These are phyloP conservation scores for Kuraishia piskuri DNA, from an alignment of 805 yeast genomes.

Conservation along the genomic window DNA sequence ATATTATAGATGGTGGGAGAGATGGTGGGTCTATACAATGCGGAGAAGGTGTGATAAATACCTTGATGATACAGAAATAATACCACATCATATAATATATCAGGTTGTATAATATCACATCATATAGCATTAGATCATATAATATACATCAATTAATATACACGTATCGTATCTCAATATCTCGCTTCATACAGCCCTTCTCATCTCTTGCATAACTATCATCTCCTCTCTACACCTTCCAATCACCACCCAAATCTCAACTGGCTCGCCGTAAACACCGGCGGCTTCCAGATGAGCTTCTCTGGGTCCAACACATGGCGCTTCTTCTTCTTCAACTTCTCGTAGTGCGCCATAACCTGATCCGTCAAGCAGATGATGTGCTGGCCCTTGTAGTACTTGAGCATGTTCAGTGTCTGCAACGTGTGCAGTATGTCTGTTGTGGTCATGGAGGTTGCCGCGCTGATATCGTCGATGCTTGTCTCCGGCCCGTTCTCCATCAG, in stretches of 20 bases:
- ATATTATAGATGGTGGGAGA: no score
- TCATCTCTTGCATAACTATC: no score
- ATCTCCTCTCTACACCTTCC: slow-evolving; percentile 4
- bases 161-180: no score
- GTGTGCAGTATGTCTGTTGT: slow-evolving; percentile 94
- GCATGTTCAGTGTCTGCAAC: slow-evolving; percentile 80
- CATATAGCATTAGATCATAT: no score
- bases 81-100: no score
- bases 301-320: slow-evolving; percentile 69
- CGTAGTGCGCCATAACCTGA: slow-evolving; percentile 69
- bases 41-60: no score
- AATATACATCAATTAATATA: neutral
- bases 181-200: no score
- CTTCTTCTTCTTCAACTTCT: slow-evolving; percentile 52
- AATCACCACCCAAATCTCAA: slow-evolving; percentile 86
- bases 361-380: slow-evolving; percentile 84
- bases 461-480: slow-evolving; percentile 75
- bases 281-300: slow-evolving; percentile 86
- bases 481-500: slow-evolving; percentile 55
- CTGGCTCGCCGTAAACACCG: slow-evolving; percentile 92
- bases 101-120: no score
- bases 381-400: slow-evolving; percentile 91
- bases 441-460: slow-evolving; percentile 85
- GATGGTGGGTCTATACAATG: no score
- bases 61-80: no score